Evolutionary conservation across 306 rosid species (phyloP).

Genomic region (Prunus mume): DNA sequence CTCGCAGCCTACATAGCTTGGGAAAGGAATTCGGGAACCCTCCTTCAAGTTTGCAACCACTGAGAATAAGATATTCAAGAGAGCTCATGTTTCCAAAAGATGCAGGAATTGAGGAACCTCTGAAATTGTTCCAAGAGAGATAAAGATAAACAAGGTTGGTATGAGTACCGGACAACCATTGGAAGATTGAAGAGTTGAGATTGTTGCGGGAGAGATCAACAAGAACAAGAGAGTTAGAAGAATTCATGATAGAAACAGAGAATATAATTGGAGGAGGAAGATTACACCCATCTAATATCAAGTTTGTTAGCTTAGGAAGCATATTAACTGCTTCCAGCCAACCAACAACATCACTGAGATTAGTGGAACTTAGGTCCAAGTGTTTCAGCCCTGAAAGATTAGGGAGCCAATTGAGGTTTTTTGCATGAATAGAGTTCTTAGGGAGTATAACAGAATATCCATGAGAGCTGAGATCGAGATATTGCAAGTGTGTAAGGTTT

Average conservation of each 20-base stretch:
- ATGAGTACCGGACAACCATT: conserved; percentile 1
- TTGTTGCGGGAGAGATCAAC: background rate
- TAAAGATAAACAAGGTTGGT: background rate
- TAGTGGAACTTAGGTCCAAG: background rate
- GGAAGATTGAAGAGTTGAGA: background rate
- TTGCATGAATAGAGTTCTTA: background rate
- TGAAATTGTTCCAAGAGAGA: accelerated
- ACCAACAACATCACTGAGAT: background rate
- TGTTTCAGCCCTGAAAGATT: background rate
- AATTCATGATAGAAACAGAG: background rate
- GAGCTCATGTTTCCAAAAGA: background rate
- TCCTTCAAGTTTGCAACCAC: background rate
- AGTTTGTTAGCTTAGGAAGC: background rate
- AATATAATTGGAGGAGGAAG: background rate
- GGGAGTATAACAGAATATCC: accelerated
- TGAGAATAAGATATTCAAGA: background rate
- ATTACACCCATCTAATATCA: accelerated
- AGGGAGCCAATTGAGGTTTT: background rate
- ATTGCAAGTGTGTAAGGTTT: background rate
- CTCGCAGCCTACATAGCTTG: background rate
- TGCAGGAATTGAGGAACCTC: conserved; percentile 2
- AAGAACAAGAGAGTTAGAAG: background rate
- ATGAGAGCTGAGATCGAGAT: background rate
- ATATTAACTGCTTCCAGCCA: conserved; percentile 14
- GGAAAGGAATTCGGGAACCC: background rate